A percentile compares a stretch with the other conserved stretches of the same genome.
Conservation (phyloP, 306 rosid genomes). For the Vigna mungo region DNA sequence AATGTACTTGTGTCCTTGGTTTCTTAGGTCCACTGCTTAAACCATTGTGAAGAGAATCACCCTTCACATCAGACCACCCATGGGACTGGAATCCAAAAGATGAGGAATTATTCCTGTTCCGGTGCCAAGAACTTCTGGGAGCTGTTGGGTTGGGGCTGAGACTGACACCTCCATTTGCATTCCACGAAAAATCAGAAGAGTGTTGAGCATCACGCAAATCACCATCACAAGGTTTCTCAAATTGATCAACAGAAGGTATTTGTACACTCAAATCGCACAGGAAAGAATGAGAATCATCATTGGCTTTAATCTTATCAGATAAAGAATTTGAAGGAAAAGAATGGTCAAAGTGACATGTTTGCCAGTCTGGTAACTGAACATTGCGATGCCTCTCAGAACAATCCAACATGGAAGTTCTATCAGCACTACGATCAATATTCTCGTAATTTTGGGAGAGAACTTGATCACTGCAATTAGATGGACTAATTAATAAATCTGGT, state of each 20-base stretch:
- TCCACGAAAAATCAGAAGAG: constrained; percentile 59
- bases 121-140: constrained; percentile 77
- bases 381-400: constrained; percentile 38
- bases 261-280: constrained; percentile 56
- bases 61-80: constrained; percentile 73
- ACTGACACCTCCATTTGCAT: constrained; percentile 55
- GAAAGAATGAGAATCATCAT: constrained; percentile 50
- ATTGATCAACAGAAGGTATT: constrained; percentile 56
- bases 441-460: constrained; percentile 42
- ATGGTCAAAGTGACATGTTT: constrained; percentile 43
- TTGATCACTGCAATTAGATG: constrained; percentile 45
- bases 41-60: constrained; percentile 62
- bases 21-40: constrained; percentile 78
- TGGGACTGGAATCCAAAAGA: constrained; percentile 59
- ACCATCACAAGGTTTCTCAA: constrained; percentile 57
- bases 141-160: constrained; percentile 79
- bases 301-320: constrained; percentile 46
- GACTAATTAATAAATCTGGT: constrained; percentile 38
- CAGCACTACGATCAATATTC: constrained; percentile 37
- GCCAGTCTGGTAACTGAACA: constrained; percentile 44
- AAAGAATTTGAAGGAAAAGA: constrained; percentile 42
- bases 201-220: constrained; percentile 55
- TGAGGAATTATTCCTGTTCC: constrained; percentile 56
- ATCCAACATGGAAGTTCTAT: constrained; percentile 44
- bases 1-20: constrained; percentile 82